phyloP scores from a whole-genome alignment of 495 filamentous ascomycete genomes.

The Astrocystis sublimbata region DNA sequence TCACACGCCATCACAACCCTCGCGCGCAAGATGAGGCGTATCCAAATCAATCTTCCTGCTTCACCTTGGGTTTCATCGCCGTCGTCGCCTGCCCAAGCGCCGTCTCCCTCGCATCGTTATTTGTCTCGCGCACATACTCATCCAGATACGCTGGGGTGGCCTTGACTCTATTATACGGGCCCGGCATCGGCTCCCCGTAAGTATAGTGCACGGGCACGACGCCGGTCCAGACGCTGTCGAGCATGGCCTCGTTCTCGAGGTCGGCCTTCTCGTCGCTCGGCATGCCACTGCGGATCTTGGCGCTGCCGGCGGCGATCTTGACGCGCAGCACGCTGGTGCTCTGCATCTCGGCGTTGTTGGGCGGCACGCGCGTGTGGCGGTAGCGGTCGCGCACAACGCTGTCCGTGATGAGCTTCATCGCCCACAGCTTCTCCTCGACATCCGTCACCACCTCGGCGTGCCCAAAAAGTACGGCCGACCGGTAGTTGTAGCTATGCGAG shows the following conservation, averaged over 20 bases:
- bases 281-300: constrained; percentile 71
- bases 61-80: constrained; percentile 26
- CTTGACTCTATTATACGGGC: constrained; percentile 59
- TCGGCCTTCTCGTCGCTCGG: constrained; percentile 75
- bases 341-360: constrained; percentile 72
- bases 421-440: constrained; percentile 73
- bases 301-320: constrained; percentile 67
- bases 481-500: constrained; percentile 86
- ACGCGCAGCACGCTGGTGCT: constrained; percentile 76
- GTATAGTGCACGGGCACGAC: constrained; percentile 74
- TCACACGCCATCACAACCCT: background rate
- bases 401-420: constrained; percentile 81
- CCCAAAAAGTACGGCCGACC: constrained; percentile 78
- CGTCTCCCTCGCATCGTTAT: constrained; percentile 51
- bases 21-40: too few relatives aligned
- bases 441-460: constrained; percentile 68
- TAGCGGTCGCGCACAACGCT: constrained; percentile 69
- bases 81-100: constrained; percentile 52
- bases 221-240: constrained; percentile 71
- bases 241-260: constrained; percentile 59
- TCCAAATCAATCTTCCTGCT: constrained; percentile 9
- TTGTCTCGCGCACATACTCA: constrained; percentile 57
- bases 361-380: constrained; percentile 68
- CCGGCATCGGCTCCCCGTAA: constrained; percentile 68
- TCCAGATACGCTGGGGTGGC: constrained; percentile 64